Conservation (phyloP, 495 filamentous ascomycete genomes). For the Aspergillus affinis region DNA sequence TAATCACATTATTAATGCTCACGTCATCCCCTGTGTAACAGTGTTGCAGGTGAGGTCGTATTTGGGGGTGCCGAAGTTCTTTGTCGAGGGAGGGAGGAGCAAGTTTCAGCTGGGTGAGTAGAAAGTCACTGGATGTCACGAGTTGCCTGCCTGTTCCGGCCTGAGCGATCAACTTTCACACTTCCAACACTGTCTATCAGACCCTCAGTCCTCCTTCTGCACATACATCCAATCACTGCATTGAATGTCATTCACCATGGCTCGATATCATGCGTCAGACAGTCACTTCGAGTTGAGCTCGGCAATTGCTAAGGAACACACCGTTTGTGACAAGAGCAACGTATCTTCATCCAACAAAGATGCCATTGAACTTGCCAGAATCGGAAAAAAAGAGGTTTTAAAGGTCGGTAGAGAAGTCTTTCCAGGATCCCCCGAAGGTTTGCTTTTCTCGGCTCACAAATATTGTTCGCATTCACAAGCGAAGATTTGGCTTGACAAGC, state of each 20-base stretch:
- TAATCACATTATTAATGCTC: neutral
- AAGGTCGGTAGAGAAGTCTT: neutral
- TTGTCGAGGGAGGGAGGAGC: neutral
- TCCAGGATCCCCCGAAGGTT: neutral
- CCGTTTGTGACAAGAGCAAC: neutral
- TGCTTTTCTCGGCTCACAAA: neutral
- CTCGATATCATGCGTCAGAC: neutral
- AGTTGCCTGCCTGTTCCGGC: neutral
- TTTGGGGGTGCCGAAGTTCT: neutral
- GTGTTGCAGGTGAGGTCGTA: neutral
- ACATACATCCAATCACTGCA: neutral
- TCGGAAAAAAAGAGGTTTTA: neutral
- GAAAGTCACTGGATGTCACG: neutral
- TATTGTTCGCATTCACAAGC: neutral
- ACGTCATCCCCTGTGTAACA: neutral
- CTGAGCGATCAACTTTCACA: neutral
- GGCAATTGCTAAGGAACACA: neutral
- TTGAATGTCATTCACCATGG: neutral
- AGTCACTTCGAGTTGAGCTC: neutral
- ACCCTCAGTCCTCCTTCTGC: neutral
- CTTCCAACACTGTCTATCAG: neutral
- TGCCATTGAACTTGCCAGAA: neutral
- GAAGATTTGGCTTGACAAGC: slow-evolving; percentile 9
- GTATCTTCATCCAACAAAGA: neutral
- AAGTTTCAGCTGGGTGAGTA: neutral